Percentiles rank a stretch among this genome's conserved stretches.
phyloP scores from a whole-genome alignment of 2,329 filamentous ascomycete genomes.

The Talaromyces marneffei region DNA sequence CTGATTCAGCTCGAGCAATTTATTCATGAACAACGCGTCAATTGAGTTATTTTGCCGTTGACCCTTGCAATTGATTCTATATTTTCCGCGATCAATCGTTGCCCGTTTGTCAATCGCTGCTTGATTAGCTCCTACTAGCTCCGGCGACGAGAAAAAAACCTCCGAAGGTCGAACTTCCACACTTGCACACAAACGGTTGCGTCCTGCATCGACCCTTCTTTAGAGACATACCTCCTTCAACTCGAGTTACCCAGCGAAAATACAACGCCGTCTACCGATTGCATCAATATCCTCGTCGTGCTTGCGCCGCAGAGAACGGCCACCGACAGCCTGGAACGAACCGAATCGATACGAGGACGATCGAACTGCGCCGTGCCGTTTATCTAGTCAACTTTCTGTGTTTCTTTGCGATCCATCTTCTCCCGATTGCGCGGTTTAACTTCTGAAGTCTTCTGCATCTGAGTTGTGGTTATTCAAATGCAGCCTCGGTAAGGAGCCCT shows the following conservation, averaged over 20 bases:
- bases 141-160: background rate
- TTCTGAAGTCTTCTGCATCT: background rate
- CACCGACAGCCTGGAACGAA: background rate
- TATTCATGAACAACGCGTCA: background rate
- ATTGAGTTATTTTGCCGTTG: background rate
- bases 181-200: background rate
- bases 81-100: background rate
- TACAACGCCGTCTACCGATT: background rate
- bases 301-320: background rate
- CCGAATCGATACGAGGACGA: background rate
- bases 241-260: background rate
- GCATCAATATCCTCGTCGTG: background rate
- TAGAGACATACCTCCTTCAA: background rate
- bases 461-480: constrained; percentile 2
- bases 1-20: background rate
- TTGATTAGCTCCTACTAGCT: background rate
- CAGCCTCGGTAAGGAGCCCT: constrained; percentile 10
- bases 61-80: background rate
- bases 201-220: background rate
- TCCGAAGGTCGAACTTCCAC: background rate
- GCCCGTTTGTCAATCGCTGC: constrained; percentile 1
- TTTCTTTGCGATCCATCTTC: background rate
- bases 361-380: background rate
- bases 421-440: background rate
- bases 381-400: background rate